Conservation (phyloP, 73 alveolate genomes). For the Symbiodinium natans region DNA sequence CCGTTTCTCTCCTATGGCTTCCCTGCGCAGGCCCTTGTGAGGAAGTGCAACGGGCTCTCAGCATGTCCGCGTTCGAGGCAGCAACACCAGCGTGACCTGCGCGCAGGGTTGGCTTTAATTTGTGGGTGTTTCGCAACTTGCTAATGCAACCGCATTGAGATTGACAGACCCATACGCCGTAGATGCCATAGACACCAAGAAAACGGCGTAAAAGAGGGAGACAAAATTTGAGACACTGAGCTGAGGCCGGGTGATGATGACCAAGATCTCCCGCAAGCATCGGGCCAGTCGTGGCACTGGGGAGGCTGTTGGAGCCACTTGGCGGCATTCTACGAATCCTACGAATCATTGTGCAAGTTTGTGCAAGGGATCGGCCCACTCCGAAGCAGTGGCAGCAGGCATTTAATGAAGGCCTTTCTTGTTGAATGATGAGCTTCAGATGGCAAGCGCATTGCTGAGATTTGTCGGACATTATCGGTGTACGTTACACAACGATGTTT, state of each 20-base stretch:
- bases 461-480: constrained; percentile 66
- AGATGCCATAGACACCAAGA: no score
- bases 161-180: no score
- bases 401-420: neutral
- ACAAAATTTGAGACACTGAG: neutral
- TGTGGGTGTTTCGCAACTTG: neutral
- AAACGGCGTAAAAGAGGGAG: no score
- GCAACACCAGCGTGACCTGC: neutral
- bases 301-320: constrained; percentile 75
- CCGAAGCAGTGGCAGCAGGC: no score
- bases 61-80: no score
- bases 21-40: no score
- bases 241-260: constrained; percentile 73
- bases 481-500: constrained; percentile 66
- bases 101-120: neutral
- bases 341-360: no score
- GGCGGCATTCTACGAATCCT: neutral
- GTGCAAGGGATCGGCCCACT: no score
- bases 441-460: neutral
- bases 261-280: constrained; percentile 90
- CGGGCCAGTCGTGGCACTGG: constrained; percentile 84
- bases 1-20: no score
- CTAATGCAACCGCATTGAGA: no score
- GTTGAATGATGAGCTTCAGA: no score
- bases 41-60: no score